phyloP scores from a whole-genome alignment of 2,329 filamentous ascomycete species.

The Sporothrix pallida region DNA sequence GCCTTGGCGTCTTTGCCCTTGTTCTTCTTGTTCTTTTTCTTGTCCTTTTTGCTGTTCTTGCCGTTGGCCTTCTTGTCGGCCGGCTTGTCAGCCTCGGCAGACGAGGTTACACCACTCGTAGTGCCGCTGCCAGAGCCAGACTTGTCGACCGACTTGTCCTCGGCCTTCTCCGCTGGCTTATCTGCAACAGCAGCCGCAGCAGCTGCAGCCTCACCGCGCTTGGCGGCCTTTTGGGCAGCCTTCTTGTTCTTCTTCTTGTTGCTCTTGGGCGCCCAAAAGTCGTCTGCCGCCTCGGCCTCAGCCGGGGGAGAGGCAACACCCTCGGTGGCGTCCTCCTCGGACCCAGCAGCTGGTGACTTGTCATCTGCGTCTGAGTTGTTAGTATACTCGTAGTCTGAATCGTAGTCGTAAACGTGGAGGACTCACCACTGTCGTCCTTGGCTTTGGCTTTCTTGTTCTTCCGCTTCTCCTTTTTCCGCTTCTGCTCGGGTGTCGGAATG shows the following conservation, averaged over 20 bases:
- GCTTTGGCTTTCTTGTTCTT: conserved; percentile 24
- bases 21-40: conserved; percentile 35
- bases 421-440: conserved; percentile 18
- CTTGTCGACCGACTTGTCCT: conserved; percentile 1
- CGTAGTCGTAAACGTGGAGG: neutral
- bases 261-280: conserved; percentile 8
- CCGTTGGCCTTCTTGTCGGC: conserved; percentile 36
- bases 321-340: conserved; percentile 20
- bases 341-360: conserved; percentile 18
- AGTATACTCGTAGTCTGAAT: neutral
- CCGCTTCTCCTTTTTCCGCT: conserved; percentile 29
- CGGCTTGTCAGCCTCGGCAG: conserved; percentile 15
- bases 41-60: conserved; percentile 37
- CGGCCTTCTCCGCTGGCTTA: neutral
- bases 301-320: neutral
- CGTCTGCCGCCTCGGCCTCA: neutral
- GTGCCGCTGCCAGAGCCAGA: neutral
- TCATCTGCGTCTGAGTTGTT: conserved; percentile 3
- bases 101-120: conserved; percentile 12
- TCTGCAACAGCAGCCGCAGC: conserved; percentile 6
- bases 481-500: conserved; percentile 7
- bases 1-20: conserved; percentile 18
- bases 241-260: conserved; percentile 37
- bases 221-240: conserved; percentile 33
- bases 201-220: neutral